Base-by-base conservation (phyloP, 2,329 filamentous ascomycete species). In the Xylariomycetidae sp. region DNA sequence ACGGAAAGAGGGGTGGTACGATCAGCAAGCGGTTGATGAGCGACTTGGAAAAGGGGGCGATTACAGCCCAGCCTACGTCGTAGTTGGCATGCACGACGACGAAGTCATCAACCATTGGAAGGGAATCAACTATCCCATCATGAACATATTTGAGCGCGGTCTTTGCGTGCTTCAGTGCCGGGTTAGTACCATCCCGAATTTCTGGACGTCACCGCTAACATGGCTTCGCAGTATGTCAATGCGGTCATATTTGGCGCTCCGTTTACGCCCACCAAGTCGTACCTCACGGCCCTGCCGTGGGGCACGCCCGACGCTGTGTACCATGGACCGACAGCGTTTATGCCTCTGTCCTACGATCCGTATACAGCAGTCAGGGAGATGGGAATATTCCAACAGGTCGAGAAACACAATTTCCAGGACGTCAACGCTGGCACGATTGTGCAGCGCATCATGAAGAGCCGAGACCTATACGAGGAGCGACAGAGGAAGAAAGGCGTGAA, bases 141-240 rank as follows among this genome's bases (percentile, higher is more conserved):
- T 98, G 92, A 98, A 96, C 67, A 89, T 95, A 37, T 95, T 90
- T 52, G 92, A 98, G 68, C 82, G 92, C 25, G 89, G 89, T 2
- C 77, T 98, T 15, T 98, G 92, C 57, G 90, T 96, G 19, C 67
- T 96, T 42, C 92, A 98, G 56, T 98, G 92, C 69, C 83, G 83
- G 60, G 86, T 90, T 68, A 52, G 75, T 42, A 18, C 15, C 34
- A 19, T 29, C 10, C 19, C 10, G 19, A 10, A 19, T n/a, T 25
- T 37, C 18, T 17, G 31, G 32, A 38, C 10, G 25, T 18, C 17
- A 30, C 50, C 29, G 48, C 43, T 44, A 29, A 47, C 29, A 26
- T 37, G 31, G 6, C 18, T 16, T 17, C 13, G 8, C 50, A 93
- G 81, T 94, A 94, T 63, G 74, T 96, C 52, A 76, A 94, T 57